Evolutionary conservation across 805 yeast species (phyloP).

Genomic region (Starmerella stigmatis): DNA sequence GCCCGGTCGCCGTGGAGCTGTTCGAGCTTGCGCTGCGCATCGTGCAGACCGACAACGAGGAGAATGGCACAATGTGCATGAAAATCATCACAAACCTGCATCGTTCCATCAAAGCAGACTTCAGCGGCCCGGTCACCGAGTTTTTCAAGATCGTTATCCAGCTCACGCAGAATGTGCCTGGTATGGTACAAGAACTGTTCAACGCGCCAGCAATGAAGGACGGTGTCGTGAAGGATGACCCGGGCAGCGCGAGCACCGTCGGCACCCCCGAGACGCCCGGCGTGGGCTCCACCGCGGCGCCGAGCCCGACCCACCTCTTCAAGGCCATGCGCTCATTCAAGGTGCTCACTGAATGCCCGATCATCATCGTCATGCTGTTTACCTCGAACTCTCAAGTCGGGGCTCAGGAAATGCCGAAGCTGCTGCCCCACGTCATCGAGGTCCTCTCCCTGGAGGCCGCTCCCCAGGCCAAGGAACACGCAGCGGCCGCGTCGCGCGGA

Average conservation of each 20-base stretch:
- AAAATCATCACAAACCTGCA: slow-evolving; percentile 76
- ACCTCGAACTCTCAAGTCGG: slow-evolving; percentile 75
- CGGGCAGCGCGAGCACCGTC: neutral
- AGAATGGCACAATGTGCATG: slow-evolving; percentile 85
- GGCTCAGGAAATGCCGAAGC: slow-evolving; percentile 56
- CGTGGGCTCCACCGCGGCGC: neutral
- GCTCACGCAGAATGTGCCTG: slow-evolving; percentile 70
- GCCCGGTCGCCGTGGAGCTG: slow-evolving; percentile 53
- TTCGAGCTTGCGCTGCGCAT: slow-evolving; percentile 49
- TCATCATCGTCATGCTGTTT: slow-evolving; percentile 84
- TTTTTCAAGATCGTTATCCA: slow-evolving; percentile 67
- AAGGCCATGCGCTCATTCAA: slow-evolving; percentile 76
- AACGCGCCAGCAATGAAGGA: slow-evolving; percentile 25
- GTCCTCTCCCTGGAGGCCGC: slow-evolving; percentile 69
- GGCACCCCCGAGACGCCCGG: neutral
- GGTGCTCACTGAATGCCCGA: slow-evolving; percentile 91
- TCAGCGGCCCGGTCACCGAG: slow-evolving; percentile 62
- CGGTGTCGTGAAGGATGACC: neutral
- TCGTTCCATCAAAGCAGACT: slow-evolving; percentile 62
- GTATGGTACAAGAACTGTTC: slow-evolving; percentile 62
- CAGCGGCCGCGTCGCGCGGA: slow-evolving; percentile 46
- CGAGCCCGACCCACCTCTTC: slow-evolving; percentile 31
- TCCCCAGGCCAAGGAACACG: slow-evolving; percentile 62
- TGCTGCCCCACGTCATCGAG: slow-evolving; percentile 72
- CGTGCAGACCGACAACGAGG: slow-evolving; percentile 77